Evolutionary conservation across 2,329 filamentous ascomycete species (phyloP), one percentile per base, ranked within the genome.

Genomic region (Epichloe uncinata): DNA sequence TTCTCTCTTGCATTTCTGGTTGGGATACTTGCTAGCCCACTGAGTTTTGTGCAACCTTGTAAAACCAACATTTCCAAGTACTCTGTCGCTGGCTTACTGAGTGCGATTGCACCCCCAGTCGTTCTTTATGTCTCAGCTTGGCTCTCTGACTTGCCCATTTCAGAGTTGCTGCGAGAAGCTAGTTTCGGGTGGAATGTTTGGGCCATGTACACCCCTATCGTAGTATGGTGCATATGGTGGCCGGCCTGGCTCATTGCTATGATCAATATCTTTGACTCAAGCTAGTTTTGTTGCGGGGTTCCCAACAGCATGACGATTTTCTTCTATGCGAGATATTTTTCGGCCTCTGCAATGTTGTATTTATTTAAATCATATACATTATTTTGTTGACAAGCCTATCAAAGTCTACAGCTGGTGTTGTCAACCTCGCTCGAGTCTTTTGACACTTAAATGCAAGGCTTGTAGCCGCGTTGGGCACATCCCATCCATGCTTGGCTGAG

Each of bases 151-250:
- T 47, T 70, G 1, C 61, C 63, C 4, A 63, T 89, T 1, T 71
- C 71, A 42, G 67, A 77, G 2, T 73, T 93, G 2, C 66, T 95
- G 47, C 74, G 74, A 30, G 76, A 85, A 62, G 86, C 87, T 1
- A 87, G 85, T 5, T 89, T 93, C 63, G 89, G 86, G 0, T 95
- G 89, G 89, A 78, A 87, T 60, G 81, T 95, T 12, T 89, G 84
- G 79, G 87, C 88, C 1, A 80, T 93, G 76, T 94, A 89, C 71
- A 94, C 89, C 1, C 84, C 87, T 52, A 81, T 95, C 16, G 80
- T 94, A 11, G 77, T 95, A n/a, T 95, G 89, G 87, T 85, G 88
- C 63, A 82, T 95, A 42, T 96, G 90, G 90, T 93, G 88, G 85
- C 90, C 90, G 0, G 88, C 87, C 7, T 96, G 90, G 90, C 65